Evolutionary conservation across 208 protist species (phyloP).

Genomic region (Leishmania turanica): DNA sequence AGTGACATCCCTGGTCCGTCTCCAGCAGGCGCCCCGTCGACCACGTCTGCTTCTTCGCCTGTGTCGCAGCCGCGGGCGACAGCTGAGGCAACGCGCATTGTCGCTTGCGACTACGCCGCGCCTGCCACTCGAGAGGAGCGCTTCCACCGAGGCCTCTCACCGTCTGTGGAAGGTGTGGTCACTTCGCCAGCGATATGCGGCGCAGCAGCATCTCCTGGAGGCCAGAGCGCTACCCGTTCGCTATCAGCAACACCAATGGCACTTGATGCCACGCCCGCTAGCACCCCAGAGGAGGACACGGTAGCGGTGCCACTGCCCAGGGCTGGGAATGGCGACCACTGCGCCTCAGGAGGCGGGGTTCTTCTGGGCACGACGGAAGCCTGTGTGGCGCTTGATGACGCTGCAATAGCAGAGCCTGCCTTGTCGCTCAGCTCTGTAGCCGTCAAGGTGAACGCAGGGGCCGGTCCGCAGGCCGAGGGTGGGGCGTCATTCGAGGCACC

Average conservation of each 20-base stretch:
- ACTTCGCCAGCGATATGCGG: background rate
- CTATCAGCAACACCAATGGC: background rate
- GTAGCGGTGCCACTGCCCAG: background rate
- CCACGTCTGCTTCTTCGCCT: background rate
- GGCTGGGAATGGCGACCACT: background rate
- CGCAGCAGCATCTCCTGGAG: background rate
- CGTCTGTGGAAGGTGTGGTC: background rate
- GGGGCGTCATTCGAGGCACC: background rate
- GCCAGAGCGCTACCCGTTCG: background rate
- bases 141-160: too few relatives aligned
- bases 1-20: background rate
- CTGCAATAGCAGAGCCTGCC: background rate
- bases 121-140: background rate
- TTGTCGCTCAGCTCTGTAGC: background rate
- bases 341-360: background rate
- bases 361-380: background rate
- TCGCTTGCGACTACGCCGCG: background rate
- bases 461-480: too few relatives aligned
- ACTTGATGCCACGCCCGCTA: background rate
- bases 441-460: background rate
- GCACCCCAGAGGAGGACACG: background rate
- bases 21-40: background rate
- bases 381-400: background rate
- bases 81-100: background rate
- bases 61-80: background rate